A percentile compares a stretch with the other conserved stretches of the same genome.
Conservation (phyloP, 2,329 filamentous ascomycete genomes). For the Monosporascus cannonballus region DNA sequence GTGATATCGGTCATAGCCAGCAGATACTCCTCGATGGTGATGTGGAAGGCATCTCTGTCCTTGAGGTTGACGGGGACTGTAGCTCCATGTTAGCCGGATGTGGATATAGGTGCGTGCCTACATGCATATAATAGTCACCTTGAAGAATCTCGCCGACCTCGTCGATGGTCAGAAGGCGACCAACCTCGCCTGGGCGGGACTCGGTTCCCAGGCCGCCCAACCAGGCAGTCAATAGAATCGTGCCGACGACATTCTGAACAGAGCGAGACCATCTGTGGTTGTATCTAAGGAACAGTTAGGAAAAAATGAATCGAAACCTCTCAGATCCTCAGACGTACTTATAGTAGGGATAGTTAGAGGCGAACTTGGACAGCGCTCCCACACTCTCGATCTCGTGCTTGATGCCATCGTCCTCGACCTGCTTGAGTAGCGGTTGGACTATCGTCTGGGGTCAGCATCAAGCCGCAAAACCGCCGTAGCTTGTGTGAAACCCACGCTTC, state of each 20-base stretch:
- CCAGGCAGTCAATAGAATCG: constrained; percentile 60
- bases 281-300: constrained; percentile 42
- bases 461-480: background rate
- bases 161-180: constrained; percentile 76
- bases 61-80: constrained; percentile 87
- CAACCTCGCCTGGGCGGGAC: constrained; percentile 47
- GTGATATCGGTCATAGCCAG: constrained; percentile 80
- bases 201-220: constrained; percentile 65
- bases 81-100: constrained; percentile 5
- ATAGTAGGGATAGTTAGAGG: constrained; percentile 91
- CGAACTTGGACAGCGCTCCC: constrained; percentile 61
- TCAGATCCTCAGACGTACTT: constrained; percentile 49
- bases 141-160: constrained; percentile 74
- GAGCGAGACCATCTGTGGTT: constrained; percentile 81
- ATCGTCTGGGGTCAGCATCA: constrained; percentile 8
- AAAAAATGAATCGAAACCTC: background rate
- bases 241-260: constrained; percentile 69
- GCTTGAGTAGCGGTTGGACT: constrained; percentile 65
- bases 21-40: constrained; percentile 96
- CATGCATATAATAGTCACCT: constrained; percentile 39
- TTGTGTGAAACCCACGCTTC: constrained; percentile 35
- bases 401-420: constrained; percentile 64
- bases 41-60: constrained; percentile 82
- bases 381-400: constrained; percentile 67
- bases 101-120: background rate